phyloP scores from a whole-genome alignment of 2,329 filamentous ascomycete genomes.

The Lachnellula hyalina region DNA sequence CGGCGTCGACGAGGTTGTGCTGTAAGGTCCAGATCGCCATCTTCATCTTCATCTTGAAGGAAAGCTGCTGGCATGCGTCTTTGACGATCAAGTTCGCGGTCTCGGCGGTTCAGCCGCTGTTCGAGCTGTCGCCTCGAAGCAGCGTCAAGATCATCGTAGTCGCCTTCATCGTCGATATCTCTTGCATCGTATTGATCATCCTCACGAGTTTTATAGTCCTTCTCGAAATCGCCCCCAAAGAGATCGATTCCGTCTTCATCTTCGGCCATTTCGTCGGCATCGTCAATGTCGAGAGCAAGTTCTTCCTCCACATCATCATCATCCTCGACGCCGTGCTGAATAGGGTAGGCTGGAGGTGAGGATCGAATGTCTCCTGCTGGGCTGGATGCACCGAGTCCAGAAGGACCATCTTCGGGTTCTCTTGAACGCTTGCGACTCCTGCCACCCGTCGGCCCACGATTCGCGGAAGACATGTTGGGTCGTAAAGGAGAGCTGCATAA shows the following conservation, averaged over 20 bases:
- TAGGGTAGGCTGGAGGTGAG: conserved; percentile 55
- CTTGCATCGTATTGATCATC: conserved; percentile 65
- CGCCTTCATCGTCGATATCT: conserved; percentile 72
- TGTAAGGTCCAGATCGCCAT: conserved; percentile 77
- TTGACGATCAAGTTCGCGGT: conserved; percentile 63
- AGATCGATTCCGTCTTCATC: conserved; percentile 76
- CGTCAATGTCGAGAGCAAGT: conserved; percentile 66
- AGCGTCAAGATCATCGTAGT: conserved; percentile 65
- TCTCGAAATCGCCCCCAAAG: conserved; percentile 68
- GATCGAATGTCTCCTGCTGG: conserved; percentile 52
- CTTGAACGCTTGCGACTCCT: conserved; percentile 58
- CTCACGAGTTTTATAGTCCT: conserved; percentile 63
- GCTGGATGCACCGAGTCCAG: conserved; percentile 48
- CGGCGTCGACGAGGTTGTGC: conserved; percentile 79
- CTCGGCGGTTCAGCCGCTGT: conserved; percentile 65
- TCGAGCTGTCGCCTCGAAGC: conserved; percentile 66
- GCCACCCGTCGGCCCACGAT: conserved; percentile 56
- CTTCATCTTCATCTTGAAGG: conserved; percentile 71
- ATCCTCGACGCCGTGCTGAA: conserved; percentile 62
- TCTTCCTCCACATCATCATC: conserved; percentile 68
- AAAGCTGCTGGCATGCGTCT: conserved; percentile 68
- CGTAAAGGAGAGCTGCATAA: conserved; percentile 70
- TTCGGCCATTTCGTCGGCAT: conserved; percentile 76
- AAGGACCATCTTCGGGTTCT: conserved; percentile 59
- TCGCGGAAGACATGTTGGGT: conserved; percentile 75